A percentile compares a stretch with the other conserved stretches of the same genome.
phyloP scores from a whole-genome alignment of 2,329 filamentous ascomycete genomes.

The Hypoxylon sp. region DNA sequence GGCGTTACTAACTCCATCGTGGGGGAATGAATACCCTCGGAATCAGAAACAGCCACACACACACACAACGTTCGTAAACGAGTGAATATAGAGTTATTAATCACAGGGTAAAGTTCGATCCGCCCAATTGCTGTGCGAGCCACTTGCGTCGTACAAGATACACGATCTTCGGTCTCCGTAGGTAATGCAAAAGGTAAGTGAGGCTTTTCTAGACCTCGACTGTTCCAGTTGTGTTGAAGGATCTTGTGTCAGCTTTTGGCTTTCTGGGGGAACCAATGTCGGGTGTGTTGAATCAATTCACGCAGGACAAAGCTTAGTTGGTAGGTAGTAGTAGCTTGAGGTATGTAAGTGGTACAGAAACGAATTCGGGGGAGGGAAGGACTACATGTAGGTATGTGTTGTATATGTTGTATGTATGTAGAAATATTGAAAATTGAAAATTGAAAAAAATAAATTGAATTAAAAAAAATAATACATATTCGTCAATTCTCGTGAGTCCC shows the following conservation, averaged over 20 bases:
- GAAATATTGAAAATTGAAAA: too few relatives aligned
- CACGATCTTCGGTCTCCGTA: not conserved
- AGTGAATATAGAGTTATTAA: slow-evolving; percentile 32
- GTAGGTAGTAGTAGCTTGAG: too few relatives aligned
- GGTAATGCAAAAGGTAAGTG: not conserved
- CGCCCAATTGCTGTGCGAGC: slow-evolving; percentile 25
- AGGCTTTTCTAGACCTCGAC: slow-evolving; percentile 7
- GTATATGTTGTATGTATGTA: too few relatives aligned
- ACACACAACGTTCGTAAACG: too few relatives aligned
- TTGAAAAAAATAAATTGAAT: too few relatives aligned
- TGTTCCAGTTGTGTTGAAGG: slow-evolving; percentile 13
- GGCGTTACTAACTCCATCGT: slow-evolving; percentile 36
- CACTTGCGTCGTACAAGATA: slow-evolving; percentile 19
- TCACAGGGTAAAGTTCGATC: slow-evolving; percentile 22
- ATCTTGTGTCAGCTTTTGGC: slow-evolving; percentile 16
- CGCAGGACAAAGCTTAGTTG: slow-evolving; percentile 17
- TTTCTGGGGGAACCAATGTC: not conserved
- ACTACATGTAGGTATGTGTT: too few relatives aligned
- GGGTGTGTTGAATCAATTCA: slow-evolving; percentile 22
- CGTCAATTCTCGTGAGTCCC: slow-evolving; percentile 18
- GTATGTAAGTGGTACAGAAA: too few relatives aligned
- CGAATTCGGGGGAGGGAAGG: too few relatives aligned
- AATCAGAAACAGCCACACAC: too few relatives aligned
- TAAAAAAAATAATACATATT: slow-evolving; percentile 13
- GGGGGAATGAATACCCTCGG: slow-evolving; percentile 26